Base-by-base conservation (phyloP, 1,284 basidiomycete genomes). In the Sporisorium reilianum region DNA sequence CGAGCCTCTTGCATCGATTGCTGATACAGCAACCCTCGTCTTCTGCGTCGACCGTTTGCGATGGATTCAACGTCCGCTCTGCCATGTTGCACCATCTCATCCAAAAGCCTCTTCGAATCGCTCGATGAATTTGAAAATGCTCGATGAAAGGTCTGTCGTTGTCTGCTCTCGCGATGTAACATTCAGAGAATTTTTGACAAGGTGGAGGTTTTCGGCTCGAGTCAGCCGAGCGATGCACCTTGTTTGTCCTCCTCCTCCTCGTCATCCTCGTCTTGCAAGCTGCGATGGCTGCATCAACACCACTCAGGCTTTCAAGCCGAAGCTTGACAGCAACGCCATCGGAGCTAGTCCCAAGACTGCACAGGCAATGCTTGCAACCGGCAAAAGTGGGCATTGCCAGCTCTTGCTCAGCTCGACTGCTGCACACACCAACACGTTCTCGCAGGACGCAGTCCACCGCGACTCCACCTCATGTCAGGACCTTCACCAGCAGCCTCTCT, bases 111-210 rank as follows among this genome's bases (percentile, higher is more conserved):
- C 3, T 34, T 34, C 12, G 12, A 9, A 34, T 34, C 34, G 12
- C 42, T 25, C 42, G 42, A 44, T 44, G 14, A 45, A 45, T 45
- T 45, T 45, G 25, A 45, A 45, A 45, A 45, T 45, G 20, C 7
- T 12, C 23, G 22, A 44, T 5, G 5, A 25, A 14, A 22, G 1
- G 5, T 7, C 2, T 18, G 2, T 26, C 8, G 2, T 8, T 45
- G 44, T 45, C 5, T 9, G 25, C 14, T 18, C 18, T 1, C 6
- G 25, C 12, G 7, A 8, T 16, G 25, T 45, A 45, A 45, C 44
- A 45, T 5, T 4, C 7, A 18, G 12, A 4, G 12, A 26, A 14
- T 44, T 44, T 25, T 44, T 23, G 23, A 14, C 22, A 44, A 44
- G 42, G 42, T 44, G 42, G 42, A 44, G 42, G 42, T 44, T 14